Evolutionary conservation across 495 filamentous ascomycete species (phyloP).

Genomic region (Polyplosphaeria fusca): DNA sequence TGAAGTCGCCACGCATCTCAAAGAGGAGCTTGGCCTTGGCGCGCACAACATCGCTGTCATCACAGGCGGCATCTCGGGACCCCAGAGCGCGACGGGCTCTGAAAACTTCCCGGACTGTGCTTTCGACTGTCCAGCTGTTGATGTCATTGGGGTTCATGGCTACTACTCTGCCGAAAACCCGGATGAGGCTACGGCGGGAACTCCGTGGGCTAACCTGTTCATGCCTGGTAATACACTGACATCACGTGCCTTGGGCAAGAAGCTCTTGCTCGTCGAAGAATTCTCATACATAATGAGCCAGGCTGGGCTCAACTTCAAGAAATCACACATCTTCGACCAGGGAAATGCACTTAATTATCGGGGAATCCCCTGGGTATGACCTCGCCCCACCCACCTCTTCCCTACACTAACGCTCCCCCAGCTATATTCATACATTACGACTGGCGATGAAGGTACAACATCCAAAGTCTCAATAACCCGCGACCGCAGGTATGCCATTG

Average conservation of each 20-base stretch:
- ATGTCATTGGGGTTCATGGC: conserved; percentile 33
- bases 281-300: conserved; percentile 14
- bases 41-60: conserved; percentile 31
- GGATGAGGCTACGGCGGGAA: conserved; percentile 23
- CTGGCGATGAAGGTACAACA: conserved; percentile 16
- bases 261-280: conserved; percentile 30
- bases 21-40: conserved; percentile 24
- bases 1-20: conserved; percentile 30
- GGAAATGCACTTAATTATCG: conserved; percentile 32
- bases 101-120: conserved; percentile 28
- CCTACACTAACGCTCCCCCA: not conserved
- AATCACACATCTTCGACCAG: conserved; percentile 27
- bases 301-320: conserved; percentile 14
- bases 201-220: conserved; percentile 29
- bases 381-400: not conserved
- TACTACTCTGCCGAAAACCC: conserved; percentile 8
- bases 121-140: conserved; percentile 26
- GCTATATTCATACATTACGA: conserved; percentile 22
- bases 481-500: conserved; percentile 14
- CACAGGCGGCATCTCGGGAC: conserved; percentile 27
- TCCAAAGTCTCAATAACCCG: conserved; percentile 4
- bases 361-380: conserved; percentile 30
- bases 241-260: conserved; percentile 19
- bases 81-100: conserved; percentile 7
- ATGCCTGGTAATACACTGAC: conserved; percentile 29